Base-by-base conservation (phyloP, 1,284 basidiomycete species). In the Abortiporus biennis region DNA sequence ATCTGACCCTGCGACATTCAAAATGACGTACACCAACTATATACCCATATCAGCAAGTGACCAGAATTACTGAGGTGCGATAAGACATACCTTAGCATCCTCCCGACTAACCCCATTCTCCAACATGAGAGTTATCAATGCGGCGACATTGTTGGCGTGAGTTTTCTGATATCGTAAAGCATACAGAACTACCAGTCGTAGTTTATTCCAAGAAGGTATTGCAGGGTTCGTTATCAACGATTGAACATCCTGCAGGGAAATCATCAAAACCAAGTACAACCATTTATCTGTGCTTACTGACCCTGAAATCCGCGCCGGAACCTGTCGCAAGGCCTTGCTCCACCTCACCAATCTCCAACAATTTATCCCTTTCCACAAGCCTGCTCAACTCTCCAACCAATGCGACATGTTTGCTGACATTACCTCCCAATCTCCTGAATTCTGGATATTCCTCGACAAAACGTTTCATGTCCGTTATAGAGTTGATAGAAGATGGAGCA, bases 391-490 rank as follows among this genome's bases (percentile, higher is more conserved):
- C 96, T 27, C 95, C 95, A 0, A 99, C 92, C 9, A 99, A 67
- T 6, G 94, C 89, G 17, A 99, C 96, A 58, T 99, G 96, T 65
- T 99, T 99, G 65, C 88, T 92, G 23, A 99, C 96, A 62, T 99
- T 99, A 17, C 94, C 94, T 3, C 96, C 92, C 23, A 99, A 74
- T 58, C 94, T 94, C 51, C 85, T 76, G 61, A 99, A 98, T 63
- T 99, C 96, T 2, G 96, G 96, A 65, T 97, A 99, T 54, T 97
- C 94, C 61, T 99, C 96, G 2, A 99, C 89, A 56, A 99, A 99
- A 16, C 80, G 80, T 62, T 97, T 97, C 94, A 97, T 97, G 57
- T 99, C 96, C 6, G 85, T 70, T 45, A 99, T 92, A 0, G 95
- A 98, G 60, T 97, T 95, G 53, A 99, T 97, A 15, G 87, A 73